Base-by-base conservation (phyloP, 306 rosid genomes). In the Gastrolobium bilobum region DNA sequence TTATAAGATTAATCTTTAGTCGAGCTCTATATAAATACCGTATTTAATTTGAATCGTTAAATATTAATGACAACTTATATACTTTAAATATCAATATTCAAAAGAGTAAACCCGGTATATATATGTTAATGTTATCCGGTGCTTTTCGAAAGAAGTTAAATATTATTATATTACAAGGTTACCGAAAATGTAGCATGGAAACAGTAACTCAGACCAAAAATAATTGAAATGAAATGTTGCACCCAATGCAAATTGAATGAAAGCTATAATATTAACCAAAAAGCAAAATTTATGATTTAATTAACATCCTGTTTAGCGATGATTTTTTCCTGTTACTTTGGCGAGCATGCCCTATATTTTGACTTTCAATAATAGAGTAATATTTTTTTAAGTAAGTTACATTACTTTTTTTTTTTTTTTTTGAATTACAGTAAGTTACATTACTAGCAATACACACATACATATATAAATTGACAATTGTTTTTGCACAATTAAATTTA, bases 301-400 rank as follows among this genome's bases (percentile, higher is more conserved):
- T 58, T 53, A 38, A 54, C 39, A 51, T n/a, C 15, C 4, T 77
- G 40, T n/a, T 31, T 43, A 46, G 29, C 3, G 11, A 56, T 6
- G 54, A 38, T 2, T 57, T 9, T 34, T 0, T 26, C 43, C 14
- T 59, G 29, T 74, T 48, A 59, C 77, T 71, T 82, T 62, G 67
- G 76, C 51, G 44, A 37, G 29, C 68, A 67, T 20, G 78, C 60
- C 46, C 54, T 15, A 10, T 4, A n/a, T n/a, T n/a, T 68, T 86
- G 85, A 86, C 85, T 86, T 86, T 71, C 13, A 31, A 59, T 63
- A 31, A 59, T 63, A 2, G 10, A 64, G 50, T 37, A 15, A 40
- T 35, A n/a, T 40, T 42, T 1, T 68, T 68, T 30, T 42, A 20
- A 47, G 2, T 46, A 43, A 4, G 14, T 68, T 68, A 10, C 31